phyloP scores from a whole-genome alignment of 1,139 yeast genomes.

The Blastobotrys buckinghamii region DNA sequence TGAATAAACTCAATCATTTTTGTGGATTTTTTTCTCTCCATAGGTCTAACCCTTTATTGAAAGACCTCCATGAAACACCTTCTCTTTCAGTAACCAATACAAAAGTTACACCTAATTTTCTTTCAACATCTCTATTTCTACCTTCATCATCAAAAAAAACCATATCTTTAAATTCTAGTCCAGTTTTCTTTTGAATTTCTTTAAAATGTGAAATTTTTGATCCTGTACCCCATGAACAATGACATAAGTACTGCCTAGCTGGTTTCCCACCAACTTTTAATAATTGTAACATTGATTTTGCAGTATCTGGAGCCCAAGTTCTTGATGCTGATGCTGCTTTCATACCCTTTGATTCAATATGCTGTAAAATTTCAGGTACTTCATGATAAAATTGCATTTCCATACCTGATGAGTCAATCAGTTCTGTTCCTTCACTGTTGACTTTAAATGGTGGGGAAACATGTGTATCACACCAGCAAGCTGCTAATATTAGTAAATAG shows the following conservation, averaged over 20 bases:
- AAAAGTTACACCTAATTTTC: conserved; percentile 52
- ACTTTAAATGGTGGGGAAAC: conserved; percentile 45
- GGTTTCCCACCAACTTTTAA: conserved; percentile 46
- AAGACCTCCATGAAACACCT: conserved; percentile 49
- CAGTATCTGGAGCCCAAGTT: conserved; percentile 59
- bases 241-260: conserved; percentile 44
- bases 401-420: conserved; percentile 46
- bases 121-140: conserved; percentile 59
- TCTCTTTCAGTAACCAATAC: conserved; percentile 43
- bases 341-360: conserved; percentile 38
- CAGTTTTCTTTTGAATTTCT: conserved; percentile 41
- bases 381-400: conserved; percentile 51
- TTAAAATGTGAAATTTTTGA: conserved; percentile 56
- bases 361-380: conserved; percentile 48
- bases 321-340: conserved; percentile 60
- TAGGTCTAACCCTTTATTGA: conserved; percentile 29
- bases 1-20: not conserved
- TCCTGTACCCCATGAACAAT: conserved; percentile 62
- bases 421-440: conserved; percentile 22
- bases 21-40: conserved; percentile 15
- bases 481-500: not conserved
- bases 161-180: conserved; percentile 46
- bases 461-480: conserved; percentile 63
- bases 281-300: conserved; percentile 47
- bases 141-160: conserved; percentile 65